Conservation (phyloP, 805 yeast genomes). For the Saturnispora silvae region DNA sequence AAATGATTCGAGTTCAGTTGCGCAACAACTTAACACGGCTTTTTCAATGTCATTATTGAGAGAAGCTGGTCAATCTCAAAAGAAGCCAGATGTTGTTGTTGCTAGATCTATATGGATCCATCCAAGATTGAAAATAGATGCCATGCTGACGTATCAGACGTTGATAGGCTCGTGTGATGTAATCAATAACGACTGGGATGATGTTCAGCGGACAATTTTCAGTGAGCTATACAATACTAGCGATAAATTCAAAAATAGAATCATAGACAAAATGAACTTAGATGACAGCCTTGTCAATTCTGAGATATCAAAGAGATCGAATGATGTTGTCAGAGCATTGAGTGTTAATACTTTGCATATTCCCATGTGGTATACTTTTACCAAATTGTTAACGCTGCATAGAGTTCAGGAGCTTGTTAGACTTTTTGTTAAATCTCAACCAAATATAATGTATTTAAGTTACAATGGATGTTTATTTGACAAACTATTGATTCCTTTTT, state of each 20-base stretch:
- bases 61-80: neutral
- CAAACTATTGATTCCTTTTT: constrained; percentile 16
- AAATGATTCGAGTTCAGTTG: too few relatives aligned
- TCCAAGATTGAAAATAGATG: constrained; percentile 23
- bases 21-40: neutral
- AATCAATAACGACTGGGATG: constrained; percentile 14
- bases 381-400: constrained; percentile 13
- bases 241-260: constrained; percentile 12
- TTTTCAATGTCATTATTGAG: constrained; percentile 1
- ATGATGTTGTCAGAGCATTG: constrained; percentile 15
- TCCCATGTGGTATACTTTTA: constrained; percentile 12
- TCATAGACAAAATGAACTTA: constrained; percentile 17
- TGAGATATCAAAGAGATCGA: constrained; percentile 7
- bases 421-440: constrained; percentile 18
- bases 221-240: constrained; percentile 17
- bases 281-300: constrained; percentile 1
- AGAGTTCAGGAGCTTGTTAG: constrained; percentile 17
- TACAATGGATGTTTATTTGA: constrained; percentile 20
- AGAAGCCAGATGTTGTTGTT: constrained; percentile 12
- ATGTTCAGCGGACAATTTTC: constrained; percentile 20
- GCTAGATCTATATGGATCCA: constrained; percentile 27
- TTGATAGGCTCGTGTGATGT: constrained; percentile 18
- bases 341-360: constrained; percentile 7
- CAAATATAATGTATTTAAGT: constrained; percentile 14
- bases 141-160: constrained; percentile 22